Evolutionary conservation across 768 basidiomycete species (phyloP).

Genomic region (Auricularia cornea): DNA sequence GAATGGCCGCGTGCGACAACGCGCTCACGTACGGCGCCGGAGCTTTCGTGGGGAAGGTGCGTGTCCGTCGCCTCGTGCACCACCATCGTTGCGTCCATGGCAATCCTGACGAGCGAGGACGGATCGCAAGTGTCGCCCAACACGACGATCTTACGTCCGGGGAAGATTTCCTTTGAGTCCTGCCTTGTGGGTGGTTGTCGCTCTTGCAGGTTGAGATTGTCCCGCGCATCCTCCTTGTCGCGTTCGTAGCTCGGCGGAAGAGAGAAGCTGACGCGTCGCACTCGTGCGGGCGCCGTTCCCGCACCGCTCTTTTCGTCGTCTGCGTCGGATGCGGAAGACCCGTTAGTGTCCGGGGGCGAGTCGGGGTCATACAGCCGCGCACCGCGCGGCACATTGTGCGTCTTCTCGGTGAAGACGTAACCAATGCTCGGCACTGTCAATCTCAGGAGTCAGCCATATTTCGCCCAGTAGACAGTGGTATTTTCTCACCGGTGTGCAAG

Average conservation of each 20-base stretch:
- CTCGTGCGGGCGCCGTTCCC: neutral
- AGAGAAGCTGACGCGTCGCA: neutral
- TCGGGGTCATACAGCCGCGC: neutral
- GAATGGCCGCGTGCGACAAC: neutral
- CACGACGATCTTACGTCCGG: neutral
- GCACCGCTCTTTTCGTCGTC: too few relatives aligned
- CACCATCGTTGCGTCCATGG: neutral
- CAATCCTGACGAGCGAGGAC: neutral
- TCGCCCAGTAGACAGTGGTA: too few relatives aligned
- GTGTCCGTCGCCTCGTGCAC: neutral
- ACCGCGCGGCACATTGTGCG: neutral
- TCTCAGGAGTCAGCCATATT: too few relatives aligned
- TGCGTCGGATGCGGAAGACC: neutral
- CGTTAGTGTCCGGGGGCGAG: neutral
- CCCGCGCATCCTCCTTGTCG: neutral
- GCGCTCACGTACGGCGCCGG: neutral
- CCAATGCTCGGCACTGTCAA: neutral
- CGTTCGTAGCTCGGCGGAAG: neutral
- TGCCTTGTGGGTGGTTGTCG: too few relatives aligned
- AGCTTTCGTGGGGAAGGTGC: neutral
- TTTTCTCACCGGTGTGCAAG: neutral
- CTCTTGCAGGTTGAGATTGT: neutral
- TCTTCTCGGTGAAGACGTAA: neutral
- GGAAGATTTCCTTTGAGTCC: neutral
- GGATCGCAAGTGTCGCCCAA: neutral